Evolutionary conservation across 139 green algal species (phyloP), one percentile per base, ranked within the genome.

Genomic region (Auxenochlorella pyrenoidosa): DNA sequence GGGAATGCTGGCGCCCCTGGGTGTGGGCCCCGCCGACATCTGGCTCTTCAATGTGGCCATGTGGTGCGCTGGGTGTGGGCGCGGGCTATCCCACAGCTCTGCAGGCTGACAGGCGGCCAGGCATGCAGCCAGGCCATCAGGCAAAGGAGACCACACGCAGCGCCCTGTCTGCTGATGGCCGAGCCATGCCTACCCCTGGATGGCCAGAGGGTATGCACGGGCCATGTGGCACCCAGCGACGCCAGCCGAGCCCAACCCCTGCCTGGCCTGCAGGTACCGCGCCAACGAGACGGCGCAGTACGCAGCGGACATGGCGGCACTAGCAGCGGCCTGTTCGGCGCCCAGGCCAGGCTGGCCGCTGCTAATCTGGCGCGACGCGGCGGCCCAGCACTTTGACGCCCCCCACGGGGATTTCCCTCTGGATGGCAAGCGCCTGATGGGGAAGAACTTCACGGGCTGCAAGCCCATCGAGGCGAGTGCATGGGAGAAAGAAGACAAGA

Each of bases 371-470:
- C 43, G 75, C 19, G 43, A 82, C 43, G 66, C 28, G 8, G 36
- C 75, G 43, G 41, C 75, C 28, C 75, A 82, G 8, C 75, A 82
- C 75, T 82, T 82, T 66, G 44, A 63, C 43, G 54, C 32, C 10
- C 75, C 54, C 22, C 54, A 66, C 41, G 75, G 75, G 3, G 75
- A 82, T 22, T 63, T 65, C 44, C 43, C 75, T 19, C 30, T 19
- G 43, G 13, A 66, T 36, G 43, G 43, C 0, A 63, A 26, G 16
- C 32, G 15, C 34, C 40, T 32, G 75, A 38, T 36, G 75, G 75
- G 43, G 2, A 21, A 28, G 63, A 30, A 34, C 8, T 71, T 71
- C 5, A 43, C 1, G 12, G 75, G 75, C 19, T 82, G 75, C 75
- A 36, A 38, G 75, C 75, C 75, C 43, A 43, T 66, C 21, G 21